These are phyloP conservation scores for Clarireedia paspali DNA, from an alignment of 2,329 filamentous ascomycete genomes.

Conservation along the genomic window DNA sequence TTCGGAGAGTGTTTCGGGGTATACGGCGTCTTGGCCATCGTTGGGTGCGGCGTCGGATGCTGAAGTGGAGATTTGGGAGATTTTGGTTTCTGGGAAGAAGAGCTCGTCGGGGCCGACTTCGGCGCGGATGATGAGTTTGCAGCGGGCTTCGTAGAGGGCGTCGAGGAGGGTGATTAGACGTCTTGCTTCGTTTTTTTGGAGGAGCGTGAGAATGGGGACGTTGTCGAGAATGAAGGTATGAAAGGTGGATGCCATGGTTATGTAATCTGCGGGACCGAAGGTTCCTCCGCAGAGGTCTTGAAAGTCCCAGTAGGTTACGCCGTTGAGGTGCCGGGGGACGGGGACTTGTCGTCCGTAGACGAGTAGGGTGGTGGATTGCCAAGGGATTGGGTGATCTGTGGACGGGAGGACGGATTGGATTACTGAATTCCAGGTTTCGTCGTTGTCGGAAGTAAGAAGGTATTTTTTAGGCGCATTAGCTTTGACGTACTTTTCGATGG, in stretches of 20 bases:
- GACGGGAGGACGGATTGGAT: conserved; percentile 18
- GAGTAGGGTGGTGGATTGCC: conserved; percentile 37
- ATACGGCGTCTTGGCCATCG: conserved; percentile 42
- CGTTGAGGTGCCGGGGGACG: conserved; percentile 50
- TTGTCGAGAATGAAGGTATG: conserved; percentile 69
- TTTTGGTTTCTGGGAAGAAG: conserved; percentile 60
- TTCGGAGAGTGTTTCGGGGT: conserved; percentile 61
- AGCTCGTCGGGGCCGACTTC: conserved; percentile 61
- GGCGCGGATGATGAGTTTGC: conserved; percentile 65
- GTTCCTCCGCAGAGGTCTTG: conserved; percentile 53
- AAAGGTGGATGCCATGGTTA: conserved; percentile 70
- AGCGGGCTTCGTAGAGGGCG: conserved; percentile 73
- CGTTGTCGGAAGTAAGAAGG: conserved; percentile 16
- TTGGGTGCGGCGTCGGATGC: conserved; percentile 31
- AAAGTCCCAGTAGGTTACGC: conserved; percentile 60
- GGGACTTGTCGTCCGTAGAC: conserved; percentile 58
- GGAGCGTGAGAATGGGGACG: conserved; percentile 57
- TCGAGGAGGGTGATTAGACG: conserved; percentile 76
- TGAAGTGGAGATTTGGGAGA: conserved; percentile 9
- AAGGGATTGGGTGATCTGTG: conserved; percentile 29
- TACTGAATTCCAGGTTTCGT: conserved; percentile 20
- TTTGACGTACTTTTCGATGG: conserved; percentile 7
- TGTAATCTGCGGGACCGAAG: conserved; percentile 76
- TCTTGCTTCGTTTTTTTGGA: conserved; percentile 73
- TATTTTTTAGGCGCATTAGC: conserved; percentile 23